Base-by-base conservation (phyloP, 345 rosid species). In the Dovyalis caffra region DNA sequence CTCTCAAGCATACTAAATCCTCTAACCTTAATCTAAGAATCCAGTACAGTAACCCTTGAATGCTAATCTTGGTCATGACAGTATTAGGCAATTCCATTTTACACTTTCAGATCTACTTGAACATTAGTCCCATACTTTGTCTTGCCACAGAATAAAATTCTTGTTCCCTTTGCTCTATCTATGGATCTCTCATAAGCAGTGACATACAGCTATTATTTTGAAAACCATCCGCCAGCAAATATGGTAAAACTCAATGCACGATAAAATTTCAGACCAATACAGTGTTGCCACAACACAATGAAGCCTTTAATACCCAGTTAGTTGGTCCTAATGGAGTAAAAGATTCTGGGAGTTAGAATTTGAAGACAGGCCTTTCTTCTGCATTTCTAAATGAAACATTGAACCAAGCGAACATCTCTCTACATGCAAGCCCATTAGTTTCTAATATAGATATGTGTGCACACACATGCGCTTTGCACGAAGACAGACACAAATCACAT, bases 31-130 rank as follows among this genome's bases (percentile, higher is more conserved):
- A 49, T 20, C 56, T 2, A 49, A 62, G 34, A 68, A 16, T 68
- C 34, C 71, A 68, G 6, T 31, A 26, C 58, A 47, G 12, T 26
- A 45, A 28, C 32, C 58, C 71, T 43, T 68, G 71, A 45, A 68
- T 8, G 26, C 25, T 68, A 25, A 68, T 9, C 20, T 28, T 26
- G 20, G 20, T 62, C 33, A 62, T 26, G 20, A 62, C 33, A 26
- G 66, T 8, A 62, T 26, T 62, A 31, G 66, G 33, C 33, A 29
- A 62, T 5, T 29, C 18, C 31, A 29, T 62, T 32, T 62, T 62
- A 62, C 20, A 1, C 37, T 62, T 62, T 2, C 18, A 62, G 5
- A 29, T 62, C 35, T 29, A 62, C 37, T 62, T 26, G 66, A 62
- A 62, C 20, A 62, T 25, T 62, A 9, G 20, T 29, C 66, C 33